Evolutionary conservation across 2,329 filamentous ascomycete genomes (phyloP).

Genomic region (Colletotrichum graminicola): DNA sequence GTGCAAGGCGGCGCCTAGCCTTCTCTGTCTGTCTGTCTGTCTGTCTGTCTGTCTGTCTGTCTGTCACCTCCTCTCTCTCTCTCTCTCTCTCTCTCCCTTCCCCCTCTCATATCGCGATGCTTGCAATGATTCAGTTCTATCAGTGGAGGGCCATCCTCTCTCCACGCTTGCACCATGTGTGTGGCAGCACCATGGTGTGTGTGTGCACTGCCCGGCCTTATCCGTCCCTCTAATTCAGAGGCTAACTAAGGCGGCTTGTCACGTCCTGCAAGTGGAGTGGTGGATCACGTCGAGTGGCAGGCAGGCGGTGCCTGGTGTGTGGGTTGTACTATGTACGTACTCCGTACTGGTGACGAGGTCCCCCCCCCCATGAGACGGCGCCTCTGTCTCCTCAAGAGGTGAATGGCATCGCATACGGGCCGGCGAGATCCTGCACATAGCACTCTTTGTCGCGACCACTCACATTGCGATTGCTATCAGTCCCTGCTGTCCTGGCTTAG

Average conservation of each 20-base stretch:
- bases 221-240: slow-evolving; percentile 25
- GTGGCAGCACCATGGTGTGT: slow-evolving; percentile 26
- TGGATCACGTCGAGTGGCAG: not conserved
- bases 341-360: slow-evolving; percentile 18
- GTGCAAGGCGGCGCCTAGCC: not conserved
- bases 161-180: slow-evolving; percentile 28
- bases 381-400: slow-evolving; percentile 18
- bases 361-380: slow-evolving; percentile 4
- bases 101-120: too few species aligned
- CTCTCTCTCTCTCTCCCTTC: not conserved
- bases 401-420: slow-evolving; percentile 16
- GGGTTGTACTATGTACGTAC: too few species aligned
- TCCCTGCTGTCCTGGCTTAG: not conserved
- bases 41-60: too few species aligned
- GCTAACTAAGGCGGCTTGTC: not conserved
- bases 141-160: slow-evolving; percentile 10
- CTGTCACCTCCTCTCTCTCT: too few species aligned
- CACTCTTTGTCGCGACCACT: slow-evolving; percentile 8
- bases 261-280: slow-evolving; percentile 12
- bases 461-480: not conserved
- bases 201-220: slow-evolving; percentile 37
- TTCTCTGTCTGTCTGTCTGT: too few species aligned
- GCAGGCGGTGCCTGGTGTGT: slow-evolving; percentile 27
- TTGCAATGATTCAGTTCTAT: slow-evolving; percentile 21
- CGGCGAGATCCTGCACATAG: slow-evolving; percentile 19